These are phyloP conservation scores for Sarocladium brachiariae DNA, from an alignment of 2,329 filamentous ascomycete species.

Conservation along the genomic window DNA sequence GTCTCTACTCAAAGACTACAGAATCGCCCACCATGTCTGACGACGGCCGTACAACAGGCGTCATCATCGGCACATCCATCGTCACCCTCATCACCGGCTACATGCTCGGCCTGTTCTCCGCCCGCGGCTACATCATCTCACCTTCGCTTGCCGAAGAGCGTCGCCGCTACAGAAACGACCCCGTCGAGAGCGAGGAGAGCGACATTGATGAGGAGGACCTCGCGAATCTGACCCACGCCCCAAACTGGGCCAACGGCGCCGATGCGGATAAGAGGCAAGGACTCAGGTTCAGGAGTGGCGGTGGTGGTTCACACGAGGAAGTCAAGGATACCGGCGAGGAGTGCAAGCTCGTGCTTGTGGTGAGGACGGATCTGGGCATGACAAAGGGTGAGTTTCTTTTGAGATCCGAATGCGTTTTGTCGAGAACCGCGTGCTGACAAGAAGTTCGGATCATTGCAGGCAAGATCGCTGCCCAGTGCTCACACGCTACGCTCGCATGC, in stretches of 20 bases:
- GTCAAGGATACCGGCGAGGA: constrained; percentile 55
- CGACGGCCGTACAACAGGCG: constrained; percentile 39
- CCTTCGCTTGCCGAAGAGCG: constrained; percentile 50
- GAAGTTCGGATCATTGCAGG: no score
- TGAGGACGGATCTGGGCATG: constrained; percentile 93
- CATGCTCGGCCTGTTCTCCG: constrained; percentile 70
- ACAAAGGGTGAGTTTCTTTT: constrained; percentile 71
- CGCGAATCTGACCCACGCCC: constrained; percentile 55
- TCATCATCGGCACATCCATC: constrained; percentile 67
- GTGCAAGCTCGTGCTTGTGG: constrained; percentile 89
- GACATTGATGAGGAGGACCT: constrained; percentile 54
- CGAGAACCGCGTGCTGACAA: no score
- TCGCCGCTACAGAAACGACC: constrained; percentile 48
- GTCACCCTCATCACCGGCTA: constrained; percentile 72
- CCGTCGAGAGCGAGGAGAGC: constrained; percentile 62
- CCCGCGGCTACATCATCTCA: constrained; percentile 53
- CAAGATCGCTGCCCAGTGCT: constrained; percentile 94
- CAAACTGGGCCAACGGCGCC: constrained; percentile 58
- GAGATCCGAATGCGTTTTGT: no score
- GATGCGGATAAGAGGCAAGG: constrained; percentile 55
- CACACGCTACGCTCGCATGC: constrained; percentile 93
- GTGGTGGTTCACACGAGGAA: no score
- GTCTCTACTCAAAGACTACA: no score
- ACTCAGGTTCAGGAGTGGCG: constrained; percentile 30
- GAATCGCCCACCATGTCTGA: constrained; percentile 25